Evolutionary conservation across 208 protist species (phyloP).

Genomic region (Trypanosoma melophagium): DNA sequence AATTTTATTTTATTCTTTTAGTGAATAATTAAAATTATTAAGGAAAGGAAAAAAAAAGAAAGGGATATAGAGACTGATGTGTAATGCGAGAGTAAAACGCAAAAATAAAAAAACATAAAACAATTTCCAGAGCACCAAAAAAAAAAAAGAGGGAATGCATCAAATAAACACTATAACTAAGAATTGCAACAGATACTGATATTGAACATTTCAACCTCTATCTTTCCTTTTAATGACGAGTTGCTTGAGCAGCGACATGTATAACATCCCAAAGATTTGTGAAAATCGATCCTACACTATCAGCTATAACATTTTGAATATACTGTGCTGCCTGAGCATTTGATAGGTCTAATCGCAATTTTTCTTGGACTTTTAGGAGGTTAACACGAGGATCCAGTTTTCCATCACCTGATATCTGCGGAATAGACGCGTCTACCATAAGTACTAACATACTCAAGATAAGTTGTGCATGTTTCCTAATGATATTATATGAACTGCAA

Average conservation of each 20-base stretch:
- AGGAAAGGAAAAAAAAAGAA: background rate
- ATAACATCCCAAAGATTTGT: slow-evolving; percentile 90
- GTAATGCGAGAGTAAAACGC: too few species aligned
- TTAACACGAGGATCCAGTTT: slow-evolving; percentile 57
- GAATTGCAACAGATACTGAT: too few species aligned
- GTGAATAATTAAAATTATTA: background rate
- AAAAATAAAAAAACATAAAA: too few species aligned
- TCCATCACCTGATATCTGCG: slow-evolving; percentile 41
- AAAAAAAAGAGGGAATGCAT: too few species aligned
- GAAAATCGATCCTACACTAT: slow-evolving; percentile 92
- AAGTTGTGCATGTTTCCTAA: slow-evolving; percentile 92
- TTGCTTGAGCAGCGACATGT: slow-evolving; percentile 83
- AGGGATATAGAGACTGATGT: background rate
- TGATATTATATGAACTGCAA: slow-evolving; percentile 95
- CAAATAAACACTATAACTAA: too few species aligned
- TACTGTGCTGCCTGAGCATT: slow-evolving; percentile 92
- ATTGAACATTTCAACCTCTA: background rate
- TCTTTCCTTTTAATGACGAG: slow-evolving; percentile 42
- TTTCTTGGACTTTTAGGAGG: slow-evolving; percentile 91
- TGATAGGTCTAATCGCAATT: slow-evolving; percentile 90
- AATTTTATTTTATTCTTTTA: background rate
- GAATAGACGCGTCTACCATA: slow-evolving; percentile 90
- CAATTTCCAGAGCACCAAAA: too few species aligned
- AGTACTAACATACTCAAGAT: slow-evolving; percentile 94
- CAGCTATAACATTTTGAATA: slow-evolving; percentile 92